Conservation (phyloP, 2,329 filamentous ascomycete species). For the Bipolaris sorokiniana region DNA sequence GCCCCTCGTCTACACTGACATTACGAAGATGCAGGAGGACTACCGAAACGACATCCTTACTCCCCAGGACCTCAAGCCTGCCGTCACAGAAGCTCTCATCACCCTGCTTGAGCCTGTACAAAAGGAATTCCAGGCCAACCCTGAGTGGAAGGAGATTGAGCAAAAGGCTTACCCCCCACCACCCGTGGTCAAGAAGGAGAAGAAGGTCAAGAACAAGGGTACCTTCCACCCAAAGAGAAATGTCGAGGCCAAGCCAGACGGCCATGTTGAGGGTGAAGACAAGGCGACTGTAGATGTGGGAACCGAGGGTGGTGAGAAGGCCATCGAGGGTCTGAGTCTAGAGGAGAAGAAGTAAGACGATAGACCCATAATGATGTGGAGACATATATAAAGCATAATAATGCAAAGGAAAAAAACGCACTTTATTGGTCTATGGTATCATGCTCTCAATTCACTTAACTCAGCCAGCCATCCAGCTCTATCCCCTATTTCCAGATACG, state of each 20-base stretch:
- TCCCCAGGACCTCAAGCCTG: slow-evolving; percentile 87
- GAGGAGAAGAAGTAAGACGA: slow-evolving; percentile 35
- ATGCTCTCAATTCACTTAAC: slow-evolving; percentile 4
- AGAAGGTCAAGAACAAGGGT: slow-evolving; percentile 77
- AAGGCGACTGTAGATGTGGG: slow-evolving; percentile 53
- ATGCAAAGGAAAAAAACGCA: background rate
- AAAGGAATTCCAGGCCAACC: slow-evolving; percentile 69
- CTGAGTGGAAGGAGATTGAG: slow-evolving; percentile 81
- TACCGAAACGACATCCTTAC: slow-evolving; percentile 82
- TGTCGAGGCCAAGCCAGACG: slow-evolving; percentile 55
- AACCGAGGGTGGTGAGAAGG: slow-evolving; percentile 42
- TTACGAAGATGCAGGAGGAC: slow-evolving; percentile 77
- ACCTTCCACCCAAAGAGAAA: slow-evolving; percentile 62
- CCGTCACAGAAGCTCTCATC: slow-evolving; percentile 74
- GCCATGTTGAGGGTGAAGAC: slow-evolving; percentile 52
- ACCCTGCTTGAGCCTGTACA: slow-evolving; percentile 79
- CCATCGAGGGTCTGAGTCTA: slow-evolving; percentile 42
- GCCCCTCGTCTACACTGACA: slow-evolving; percentile 78
- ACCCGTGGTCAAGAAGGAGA: slow-evolving; percentile 66
- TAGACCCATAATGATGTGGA: background rate
- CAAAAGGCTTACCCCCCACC: slow-evolving; percentile 81
- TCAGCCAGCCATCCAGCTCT: background rate
- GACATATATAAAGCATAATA: background rate
- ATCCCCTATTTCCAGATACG: background rate
- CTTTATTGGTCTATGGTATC: slow-evolving; percentile 19